phyloP scores from a whole-genome alignment of 768 basidiomycete genomes.

The Leccinum fibrillosum region DNA sequence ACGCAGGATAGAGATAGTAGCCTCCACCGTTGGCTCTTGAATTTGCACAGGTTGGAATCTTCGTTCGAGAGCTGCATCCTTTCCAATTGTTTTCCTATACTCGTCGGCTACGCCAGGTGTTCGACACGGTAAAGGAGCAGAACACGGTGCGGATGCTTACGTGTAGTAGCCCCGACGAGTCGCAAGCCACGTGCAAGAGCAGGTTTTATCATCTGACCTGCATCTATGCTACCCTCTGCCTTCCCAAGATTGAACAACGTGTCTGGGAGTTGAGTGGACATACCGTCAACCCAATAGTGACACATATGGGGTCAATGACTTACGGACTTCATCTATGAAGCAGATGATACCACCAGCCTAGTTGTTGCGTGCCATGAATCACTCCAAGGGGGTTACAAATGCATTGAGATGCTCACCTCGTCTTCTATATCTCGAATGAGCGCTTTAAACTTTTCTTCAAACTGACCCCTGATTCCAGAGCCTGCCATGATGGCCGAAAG shows the following conservation, averaged over 20 bases:
- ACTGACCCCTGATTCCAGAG: conserved; percentile 87
- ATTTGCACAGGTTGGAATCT: too few species aligned
- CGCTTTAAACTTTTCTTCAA: conserved; percentile 92
- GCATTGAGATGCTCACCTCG: conserved; percentile 43
- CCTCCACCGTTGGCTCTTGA: too few species aligned
- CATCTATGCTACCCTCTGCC: conserved; percentile 88
- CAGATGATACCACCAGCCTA: conserved; percentile 76
- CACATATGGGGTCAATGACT: conserved; percentile 33
- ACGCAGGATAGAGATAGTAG: too few species aligned
- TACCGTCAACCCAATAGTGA: not conserved
- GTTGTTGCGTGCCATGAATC: conserved; percentile 21
- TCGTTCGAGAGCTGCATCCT: too few species aligned
- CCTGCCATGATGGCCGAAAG: conserved; percentile 83
- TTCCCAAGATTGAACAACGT: conserved; percentile 87
- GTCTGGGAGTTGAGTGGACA: conserved; percentile 37
- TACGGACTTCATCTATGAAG: conserved; percentile 93
- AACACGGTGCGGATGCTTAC: conserved; percentile 34
- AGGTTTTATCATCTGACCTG: conserved; percentile 92
- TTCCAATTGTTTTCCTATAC: too few species aligned
- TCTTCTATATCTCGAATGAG: conserved; percentile 88
- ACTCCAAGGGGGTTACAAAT: conserved; percentile 27
- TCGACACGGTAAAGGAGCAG: too few species aligned
- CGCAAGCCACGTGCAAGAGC: conserved; percentile 84
- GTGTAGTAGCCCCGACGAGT: conserved; percentile 88
- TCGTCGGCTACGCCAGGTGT: too few species aligned